Conservation (phyloP, 768 basidiomycete species). For the Leccinum subtestaceum region DNA sequence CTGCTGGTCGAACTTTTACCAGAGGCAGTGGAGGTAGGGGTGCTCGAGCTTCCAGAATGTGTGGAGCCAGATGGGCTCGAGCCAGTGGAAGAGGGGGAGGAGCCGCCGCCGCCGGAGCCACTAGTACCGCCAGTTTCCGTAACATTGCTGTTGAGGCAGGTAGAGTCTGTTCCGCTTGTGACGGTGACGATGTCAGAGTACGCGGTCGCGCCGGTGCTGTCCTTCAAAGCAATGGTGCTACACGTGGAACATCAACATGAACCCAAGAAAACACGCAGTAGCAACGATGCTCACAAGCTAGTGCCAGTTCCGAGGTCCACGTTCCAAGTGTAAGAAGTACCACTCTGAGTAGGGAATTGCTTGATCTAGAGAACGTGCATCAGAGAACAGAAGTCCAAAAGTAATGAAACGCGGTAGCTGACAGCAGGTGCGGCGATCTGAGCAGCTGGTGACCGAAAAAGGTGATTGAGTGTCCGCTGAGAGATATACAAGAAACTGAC, state of each 20-base stretch:
- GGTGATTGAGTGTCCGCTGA: not conserved
- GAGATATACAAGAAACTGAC: conserved; percentile 1
- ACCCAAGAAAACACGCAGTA: not conserved
- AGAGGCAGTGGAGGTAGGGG: conserved; percentile 21
- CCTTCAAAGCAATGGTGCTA: conserved; percentile 59
- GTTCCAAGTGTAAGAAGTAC: conserved; percentile 49
- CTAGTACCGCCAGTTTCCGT: conserved; percentile 9
- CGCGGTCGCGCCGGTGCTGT: conserved; percentile 49
- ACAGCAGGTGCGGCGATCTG: conserved; percentile 54
- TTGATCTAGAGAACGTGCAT: conserved; percentile 43
- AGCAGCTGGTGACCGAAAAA: conserved; percentile 39
- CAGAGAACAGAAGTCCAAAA: not conserved
- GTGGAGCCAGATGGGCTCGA: not conserved
- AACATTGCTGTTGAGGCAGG: conserved; percentile 28
- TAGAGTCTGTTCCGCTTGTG: conserved; percentile 31
- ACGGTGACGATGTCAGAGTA: conserved; percentile 55
- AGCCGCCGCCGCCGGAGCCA: not conserved
- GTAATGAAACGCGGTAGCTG: conserved; percentile 13
- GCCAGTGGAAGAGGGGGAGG: conserved; percentile 3
- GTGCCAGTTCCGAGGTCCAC: conserved; percentile 47
- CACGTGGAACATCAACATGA: not conserved
- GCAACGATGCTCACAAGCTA: conserved; percentile 37
- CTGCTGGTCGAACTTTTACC: conserved; percentile 23
- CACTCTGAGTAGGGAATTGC: conserved; percentile 46
- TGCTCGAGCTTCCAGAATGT: not conserved